Percentiles rank a stretch among this genome's conserved stretches.
Conservation (phyloP, 148 eudicot genomes). For the Heliosperma pusillum region DNA sequence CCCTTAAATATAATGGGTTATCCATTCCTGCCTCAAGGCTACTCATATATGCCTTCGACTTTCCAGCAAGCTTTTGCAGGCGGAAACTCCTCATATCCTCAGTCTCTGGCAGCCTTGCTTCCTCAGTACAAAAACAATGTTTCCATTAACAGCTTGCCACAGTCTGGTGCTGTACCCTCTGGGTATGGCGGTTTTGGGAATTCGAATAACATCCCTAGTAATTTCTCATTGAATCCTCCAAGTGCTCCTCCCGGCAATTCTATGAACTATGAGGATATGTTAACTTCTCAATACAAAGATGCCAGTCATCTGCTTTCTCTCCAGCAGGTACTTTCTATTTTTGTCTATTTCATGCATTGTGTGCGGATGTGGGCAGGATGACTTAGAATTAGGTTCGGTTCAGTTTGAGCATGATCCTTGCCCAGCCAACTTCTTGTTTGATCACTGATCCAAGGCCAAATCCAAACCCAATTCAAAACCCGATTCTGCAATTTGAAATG, state of each 20-base stretch:
- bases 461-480: too few relatives aligned
- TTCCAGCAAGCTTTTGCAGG: conserved; percentile 76
- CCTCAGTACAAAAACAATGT: conserved; percentile 77
- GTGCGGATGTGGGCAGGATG: not conserved
- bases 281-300: conserved; percentile 81
- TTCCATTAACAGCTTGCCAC: conserved; percentile 71
- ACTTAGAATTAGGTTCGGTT: too few relatives aligned
- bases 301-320: conserved; percentile 67
- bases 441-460: too few relatives aligned
- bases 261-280: conserved; percentile 59
- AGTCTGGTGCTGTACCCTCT: conserved; percentile 68
- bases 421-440: too few relatives aligned
- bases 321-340: conserved; percentile 59
- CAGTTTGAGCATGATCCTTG: too few relatives aligned
- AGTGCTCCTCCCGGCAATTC: conserved; percentile 63
- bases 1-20: conserved; percentile 72
- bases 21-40: conserved; percentile 70
- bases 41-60: conserved; percentile 75
- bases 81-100: conserved; percentile 68
- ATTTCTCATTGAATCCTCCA: conserved; percentile 58
- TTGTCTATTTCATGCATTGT: not conserved
- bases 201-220: conserved; percentile 59
- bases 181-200: conserved; percentile 85
- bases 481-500: too few relatives aligned
- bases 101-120: conserved; percentile 55